Percentiles rank a stretch among this genome's conserved stretches.
These are phyloP conservation scores for Aspergillus cristatus DNA, from an alignment of 495 filamentous ascomycete genomes.

Conservation along the genomic window DNA sequence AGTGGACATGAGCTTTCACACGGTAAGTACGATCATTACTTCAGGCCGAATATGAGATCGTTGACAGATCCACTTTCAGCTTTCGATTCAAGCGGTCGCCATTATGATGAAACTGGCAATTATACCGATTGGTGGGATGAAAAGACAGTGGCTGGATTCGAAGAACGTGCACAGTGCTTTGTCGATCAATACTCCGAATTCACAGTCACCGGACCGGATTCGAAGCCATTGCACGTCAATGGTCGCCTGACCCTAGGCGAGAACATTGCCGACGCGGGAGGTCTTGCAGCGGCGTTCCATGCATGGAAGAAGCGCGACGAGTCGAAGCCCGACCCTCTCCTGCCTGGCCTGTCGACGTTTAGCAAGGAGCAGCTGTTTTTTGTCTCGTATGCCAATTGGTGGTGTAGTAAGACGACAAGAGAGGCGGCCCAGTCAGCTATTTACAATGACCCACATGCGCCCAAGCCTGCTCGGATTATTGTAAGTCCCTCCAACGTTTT, in stretches of 20 bases:
- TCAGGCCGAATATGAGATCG: no score
- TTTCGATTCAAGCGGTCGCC: conserved; percentile 60
- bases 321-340: conserved; percentile 40
- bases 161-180: conserved; percentile 59
- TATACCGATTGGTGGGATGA: conserved; percentile 65
- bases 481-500: conserved; percentile 25
- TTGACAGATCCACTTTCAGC: no score
- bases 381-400: conserved; percentile 54
- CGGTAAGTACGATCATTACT: conserved; percentile 26
- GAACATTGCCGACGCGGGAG: conserved; percentile 71
- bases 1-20: conserved; percentile 69
- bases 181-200: conserved; percentile 59
- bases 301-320: conserved; percentile 56
- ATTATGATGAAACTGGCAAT: conserved; percentile 59
- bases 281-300: conserved; percentile 53
- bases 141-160: conserved; percentile 51
- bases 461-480: conserved; percentile 49
- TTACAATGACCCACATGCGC: conserved; percentile 58
- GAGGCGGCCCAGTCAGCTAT: conserved; percentile 47
- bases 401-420: conserved; percentile 56
- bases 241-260: conserved; percentile 61
- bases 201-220: conserved; percentile 45
- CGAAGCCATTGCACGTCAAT: conserved; percentile 55
- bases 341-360: conserved; percentile 58
- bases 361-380: conserved; percentile 69